Evolutionary conservation across 23 red algal species (phyloP).

Genomic region (Gracilaria domingensis): DNA sequence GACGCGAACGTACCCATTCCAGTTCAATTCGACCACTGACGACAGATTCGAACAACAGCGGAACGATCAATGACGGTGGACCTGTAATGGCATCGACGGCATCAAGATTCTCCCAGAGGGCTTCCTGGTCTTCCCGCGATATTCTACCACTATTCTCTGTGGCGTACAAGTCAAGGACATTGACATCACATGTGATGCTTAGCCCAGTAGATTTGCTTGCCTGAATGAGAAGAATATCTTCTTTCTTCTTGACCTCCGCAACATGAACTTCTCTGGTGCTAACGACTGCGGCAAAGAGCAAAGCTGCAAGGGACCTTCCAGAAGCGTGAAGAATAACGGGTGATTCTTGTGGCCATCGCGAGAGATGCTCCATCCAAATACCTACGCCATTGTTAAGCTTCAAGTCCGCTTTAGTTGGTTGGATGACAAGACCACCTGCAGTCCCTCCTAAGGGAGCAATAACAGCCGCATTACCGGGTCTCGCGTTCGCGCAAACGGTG

Average conservation of each 20-base stretch:
- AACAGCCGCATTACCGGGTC: conserved; percentile 74
- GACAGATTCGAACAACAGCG: conserved; percentile 80
- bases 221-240: conserved; percentile 83
- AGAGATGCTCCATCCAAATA: conserved; percentile 88
- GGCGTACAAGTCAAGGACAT: conserved; percentile 84
- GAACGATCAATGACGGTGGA: conserved; percentile 78
- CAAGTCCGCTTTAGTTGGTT: conserved; percentile 38
- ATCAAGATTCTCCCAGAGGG: conserved; percentile 94
- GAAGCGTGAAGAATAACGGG: conserved; percentile 75
- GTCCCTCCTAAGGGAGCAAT: conserved; percentile 43
- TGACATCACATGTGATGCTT: conserved; percentile 91
- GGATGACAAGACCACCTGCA: conserved; percentile 67
- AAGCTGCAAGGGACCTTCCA: conserved; percentile 71
- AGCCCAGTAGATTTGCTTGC: conserved; percentile 81
- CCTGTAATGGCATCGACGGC: conserved; percentile 91
- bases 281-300: conserved; percentile 92
- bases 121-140: conserved; percentile 74
- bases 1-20: conserved; percentile 77
- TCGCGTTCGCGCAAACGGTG: conserved; percentile 64
- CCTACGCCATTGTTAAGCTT: conserved; percentile 37
- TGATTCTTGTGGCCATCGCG: conserved; percentile 77
- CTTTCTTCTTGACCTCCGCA: conserved; percentile 55
- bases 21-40: conserved; percentile 77
- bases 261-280: conserved; percentile 76
- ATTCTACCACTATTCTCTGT: conserved; percentile 61